Base-by-base conservation (phyloP, 1,284 basidiomycete genomes). In the Pterula multifida region DNA sequence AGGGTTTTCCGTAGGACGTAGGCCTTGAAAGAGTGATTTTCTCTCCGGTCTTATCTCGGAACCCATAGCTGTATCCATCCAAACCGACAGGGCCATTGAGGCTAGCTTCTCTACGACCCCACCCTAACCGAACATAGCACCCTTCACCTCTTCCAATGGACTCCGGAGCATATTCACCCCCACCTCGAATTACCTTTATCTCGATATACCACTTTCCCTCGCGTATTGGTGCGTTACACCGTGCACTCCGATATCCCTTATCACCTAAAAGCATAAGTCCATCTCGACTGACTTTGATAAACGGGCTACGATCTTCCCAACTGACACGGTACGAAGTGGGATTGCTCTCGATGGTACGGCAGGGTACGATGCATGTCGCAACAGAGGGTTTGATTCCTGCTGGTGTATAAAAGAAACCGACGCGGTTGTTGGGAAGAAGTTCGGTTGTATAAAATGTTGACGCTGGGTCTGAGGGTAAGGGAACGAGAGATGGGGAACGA, bases 171-270 rank as follows among this genome's bases (percentile, higher is more conserved):
- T 69, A 68, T 52, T 85, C 83, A 0, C 86, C 87, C 1, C 85
- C 84, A 0, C 90, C 90, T 22, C 80, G 75, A 45, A 88, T 71
- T 54, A 96, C 72, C 57, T 78, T 78, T 36, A 95, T 78, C 69
- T 99, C 96, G 71, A 93, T 82, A 65, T 95, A 98, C 92, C 93
- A 98, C 15, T 78, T 78, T 1, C 96, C 96, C 59, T 94, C 80
- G 15, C 92, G 75, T 12, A 98, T 77, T 0, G 91, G 87, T 1
- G 91, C 84, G 63, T 95, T 98, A 53, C 85, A 85, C 15, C 96
- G 77, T 1, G 85, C 92, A 55, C 89, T 90, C 32, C 96, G 73
- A 63, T 91, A 98, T 1, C 96, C 96, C 45, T 86, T 87, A 62
- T 89, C 87, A 2, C 94, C 88, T 2, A 80, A 73, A 48, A 92